Conservation (phyloP, 345 rosid species). For the Salix purpurea region DNA sequence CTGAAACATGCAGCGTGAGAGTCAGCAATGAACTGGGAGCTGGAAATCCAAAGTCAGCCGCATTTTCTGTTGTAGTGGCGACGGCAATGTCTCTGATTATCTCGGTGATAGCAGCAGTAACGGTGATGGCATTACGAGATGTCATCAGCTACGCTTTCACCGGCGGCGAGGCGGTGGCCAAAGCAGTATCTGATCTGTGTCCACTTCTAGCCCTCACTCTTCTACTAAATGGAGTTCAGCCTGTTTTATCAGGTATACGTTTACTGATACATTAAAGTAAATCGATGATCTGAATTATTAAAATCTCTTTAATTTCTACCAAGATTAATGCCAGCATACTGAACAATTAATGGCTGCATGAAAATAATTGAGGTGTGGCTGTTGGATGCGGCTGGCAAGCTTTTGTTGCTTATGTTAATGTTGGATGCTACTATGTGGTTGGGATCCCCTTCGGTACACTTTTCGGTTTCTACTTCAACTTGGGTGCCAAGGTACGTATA, state of each 20-base stretch:
- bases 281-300: not conserved
- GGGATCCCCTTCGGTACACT: slow-evolving; percentile 62
- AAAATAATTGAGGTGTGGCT: slow-evolving; percentile 50
- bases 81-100: slow-evolving; percentile 41
- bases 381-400: slow-evolving; percentile 89
- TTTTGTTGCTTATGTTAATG: slow-evolving; percentile 65
- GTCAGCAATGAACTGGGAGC: slow-evolving; percentile 85
- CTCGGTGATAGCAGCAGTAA: slow-evolving; percentile 32
- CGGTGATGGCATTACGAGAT: slow-evolving; percentile 34
- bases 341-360: not conserved
- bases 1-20: slow-evolving; percentile 46
- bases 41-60: slow-evolving; percentile 59
- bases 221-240: slow-evolving; percentile 65
- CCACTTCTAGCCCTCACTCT: slow-evolving; percentile 61
- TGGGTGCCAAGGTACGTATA: slow-evolving; percentile 56
- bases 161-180: slow-evolving; percentile 51
- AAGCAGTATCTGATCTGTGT: slow-evolving; percentile 64
- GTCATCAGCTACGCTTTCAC: slow-evolving; percentile 63
- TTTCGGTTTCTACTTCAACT: slow-evolving; percentile 56
- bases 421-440: slow-evolving; percentile 62
- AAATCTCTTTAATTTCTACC: not conserved
- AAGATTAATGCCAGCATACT: not conserved
- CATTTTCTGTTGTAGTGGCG: slow-evolving; percentile 54
- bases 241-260: slow-evolving; percentile 66
- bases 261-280: too few species aligned